Evolutionary conservation across 345 rosid genomes (phyloP).

Genomic region (Sisymbrium irio): DNA sequence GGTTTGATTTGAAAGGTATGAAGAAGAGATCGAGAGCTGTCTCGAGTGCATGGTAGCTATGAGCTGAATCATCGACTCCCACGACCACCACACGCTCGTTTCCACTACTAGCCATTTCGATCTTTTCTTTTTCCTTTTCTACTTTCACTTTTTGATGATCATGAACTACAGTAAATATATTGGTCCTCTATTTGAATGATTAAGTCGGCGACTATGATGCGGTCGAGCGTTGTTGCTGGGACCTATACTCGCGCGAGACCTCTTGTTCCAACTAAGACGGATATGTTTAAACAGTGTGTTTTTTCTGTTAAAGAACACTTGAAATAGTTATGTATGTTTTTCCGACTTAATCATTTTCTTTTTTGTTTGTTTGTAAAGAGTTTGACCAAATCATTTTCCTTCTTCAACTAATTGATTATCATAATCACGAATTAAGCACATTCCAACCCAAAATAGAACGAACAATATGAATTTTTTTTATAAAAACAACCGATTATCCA

Average conservation of each 20-base stretch:
- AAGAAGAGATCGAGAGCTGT: conserved; percentile 59
- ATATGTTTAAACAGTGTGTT: background rate
- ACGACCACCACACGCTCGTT: conserved; percentile 45
- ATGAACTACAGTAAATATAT: background rate
- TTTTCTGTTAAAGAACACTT: background rate
- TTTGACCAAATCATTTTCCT: no score
- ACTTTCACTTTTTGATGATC: background rate
- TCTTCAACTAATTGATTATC: background rate
- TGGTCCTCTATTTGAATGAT: background rate
- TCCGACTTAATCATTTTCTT: background rate
- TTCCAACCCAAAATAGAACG: background rate
- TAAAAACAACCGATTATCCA: background rate
- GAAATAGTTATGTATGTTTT: background rate
- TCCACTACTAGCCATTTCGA: conserved; percentile 25
- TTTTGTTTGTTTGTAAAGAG: no score
- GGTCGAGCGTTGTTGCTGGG: background rate
- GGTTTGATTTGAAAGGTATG: conserved; percentile 29
- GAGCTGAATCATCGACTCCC: conserved; percentile 51
- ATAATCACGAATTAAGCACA: background rate
- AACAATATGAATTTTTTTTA: no score
- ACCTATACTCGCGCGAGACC: background rate
- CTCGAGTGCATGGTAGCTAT: conserved; percentile 52
- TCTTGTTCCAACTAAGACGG: background rate
- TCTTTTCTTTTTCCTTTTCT: background rate
- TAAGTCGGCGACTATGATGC: background rate